Evolutionary conservation across 129 eudicot genomes (phyloP), one percentile per base, ranked within the genome.

Genomic region (Chrysanthemum makinoi): DNA sequence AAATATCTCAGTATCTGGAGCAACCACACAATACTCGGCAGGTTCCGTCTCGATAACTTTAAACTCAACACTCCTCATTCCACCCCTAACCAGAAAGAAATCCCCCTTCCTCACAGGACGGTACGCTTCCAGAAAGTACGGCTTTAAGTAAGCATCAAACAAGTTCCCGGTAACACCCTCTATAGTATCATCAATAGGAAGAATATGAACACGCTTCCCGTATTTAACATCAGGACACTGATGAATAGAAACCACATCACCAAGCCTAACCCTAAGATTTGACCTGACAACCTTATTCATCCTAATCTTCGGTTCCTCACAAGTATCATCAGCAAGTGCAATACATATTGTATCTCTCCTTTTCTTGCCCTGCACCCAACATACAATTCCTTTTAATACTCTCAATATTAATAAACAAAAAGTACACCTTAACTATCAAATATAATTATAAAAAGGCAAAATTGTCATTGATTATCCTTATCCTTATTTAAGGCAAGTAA

Each of bases 151-250:
- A 9, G 98, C 91, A 78, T 92, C 98, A 76, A 92, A 92, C 5
- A 92, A 79, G 56, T 81, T 88, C 60, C 98, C 96, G 4, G 95
- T 88, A 60, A 92, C 83, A 6, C 98, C 98, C 77, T 92, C 98
- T 33, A 92, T 79, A 13, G 96, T 84, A 77, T 92, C 98, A 73
- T 92, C 98, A 54, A 92, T 75, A 5, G 96, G 98, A 56, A 92
- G 95, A 72, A 92, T 85, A 81, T 92, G 96, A 10, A 92, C 95
- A 43, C 96, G 98, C 76, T 89, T 92, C 74, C 98, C 98, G 35
- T 92, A 92, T 72, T 92, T 92, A 43, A 92, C 98, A 81, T 91
- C 90, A 68, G 96, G 71, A 72, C 98, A 86, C 22, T 92, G 98
- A 75, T 92, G 98, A 12, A 92, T 95, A 0, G 98, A 89, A 48